phyloP scores from a whole-genome alignment of 2,329 filamentous ascomycete genomes.

The Talaromyces sp. region DNA sequence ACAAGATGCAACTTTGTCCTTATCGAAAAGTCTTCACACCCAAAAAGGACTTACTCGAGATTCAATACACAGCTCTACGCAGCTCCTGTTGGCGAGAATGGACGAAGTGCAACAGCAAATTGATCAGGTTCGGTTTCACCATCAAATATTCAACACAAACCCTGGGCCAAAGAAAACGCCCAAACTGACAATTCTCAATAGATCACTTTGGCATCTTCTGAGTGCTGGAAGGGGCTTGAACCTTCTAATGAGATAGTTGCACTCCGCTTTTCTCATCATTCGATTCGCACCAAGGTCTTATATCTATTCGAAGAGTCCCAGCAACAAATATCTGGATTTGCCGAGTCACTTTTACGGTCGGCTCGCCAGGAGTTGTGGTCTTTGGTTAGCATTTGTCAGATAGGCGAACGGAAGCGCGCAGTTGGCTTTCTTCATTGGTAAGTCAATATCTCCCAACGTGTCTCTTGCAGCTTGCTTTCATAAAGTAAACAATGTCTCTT shows the following conservation, averaged over 20 bases:
- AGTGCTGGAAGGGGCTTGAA: conserved; percentile 23
- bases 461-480: background rate
- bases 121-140: conserved; percentile 12
- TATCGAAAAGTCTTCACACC: too few relatives aligned
- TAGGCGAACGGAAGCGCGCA: conserved; percentile 16
- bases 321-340: conserved; percentile 1
- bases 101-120: conserved; percentile 15
- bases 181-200: too few relatives aligned
- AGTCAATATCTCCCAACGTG: background rate
- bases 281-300: conserved; percentile 22
- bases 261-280: conserved; percentile 24
- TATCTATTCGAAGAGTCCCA: conserved; percentile 17
- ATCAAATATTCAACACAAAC: too few relatives aligned
- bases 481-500: background rate
- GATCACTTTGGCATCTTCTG: conserved; percentile 14
- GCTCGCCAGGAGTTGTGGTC: conserved; percentile 24
- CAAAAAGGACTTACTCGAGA: too few relatives aligned
- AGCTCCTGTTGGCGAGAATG: conserved; percentile 17
- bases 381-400: conserved; percentile 20
- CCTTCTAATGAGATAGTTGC: conserved; percentile 20
- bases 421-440: conserved; percentile 23
- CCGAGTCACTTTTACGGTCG: conserved; percentile 17
- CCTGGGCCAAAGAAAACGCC: too few relatives aligned
- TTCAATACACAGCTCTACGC: too few relatives aligned
- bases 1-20: conserved; percentile 13